Conservation (phyloP, 495 filamentous ascomycete species). For the Aspergillus leporis region DNA sequence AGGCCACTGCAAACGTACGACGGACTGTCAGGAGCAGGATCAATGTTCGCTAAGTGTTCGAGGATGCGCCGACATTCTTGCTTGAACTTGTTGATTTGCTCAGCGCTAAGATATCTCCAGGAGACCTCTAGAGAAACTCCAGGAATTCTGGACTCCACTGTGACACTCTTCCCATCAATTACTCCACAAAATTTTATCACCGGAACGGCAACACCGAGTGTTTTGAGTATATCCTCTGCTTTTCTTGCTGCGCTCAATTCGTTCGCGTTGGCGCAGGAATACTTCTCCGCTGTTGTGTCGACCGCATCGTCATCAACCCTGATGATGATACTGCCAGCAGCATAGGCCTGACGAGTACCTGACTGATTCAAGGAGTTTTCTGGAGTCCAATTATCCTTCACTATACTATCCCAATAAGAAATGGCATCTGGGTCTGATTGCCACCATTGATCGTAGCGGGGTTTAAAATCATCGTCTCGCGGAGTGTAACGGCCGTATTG, state of each 20-base stretch:
- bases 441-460: slow-evolving; percentile 38
- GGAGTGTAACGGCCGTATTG: slow-evolving; percentile 47
- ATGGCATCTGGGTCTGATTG: slow-evolving; percentile 30
- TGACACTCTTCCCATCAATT: slow-evolving; percentile 42
- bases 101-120: slow-evolving; percentile 38
- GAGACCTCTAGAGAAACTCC: slow-evolving; percentile 47
- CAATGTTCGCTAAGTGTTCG: slow-evolving; percentile 28
- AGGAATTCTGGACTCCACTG: slow-evolving; percentile 44
- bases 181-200: slow-evolving; percentile 42
- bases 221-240: slow-evolving; percentile 35
- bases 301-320: slow-evolving; percentile 36
- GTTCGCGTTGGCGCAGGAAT: slow-evolving; percentile 61
- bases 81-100: slow-evolving; percentile 37
- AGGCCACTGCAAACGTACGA: slow-evolving; percentile 42
- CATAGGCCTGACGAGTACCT: slow-evolving; percentile 37
- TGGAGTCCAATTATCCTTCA: slow-evolving; percentile 31
- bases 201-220: slow-evolving; percentile 39
- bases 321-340: slow-evolving; percentile 42
- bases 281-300: slow-evolving; percentile 29
- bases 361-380: slow-evolving; percentile 39
- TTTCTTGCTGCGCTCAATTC: slow-evolving; percentile 41
- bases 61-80: slow-evolving; percentile 39
- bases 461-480: slow-evolving; percentile 40
- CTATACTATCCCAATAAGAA: slow-evolving; percentile 38
- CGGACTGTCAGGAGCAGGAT: slow-evolving; percentile 28